These are phyloP conservation scores for Aspergillus flavus DNA, from an alignment of 2,329 filamentous ascomycete species.

Conservation along the genomic window DNA sequence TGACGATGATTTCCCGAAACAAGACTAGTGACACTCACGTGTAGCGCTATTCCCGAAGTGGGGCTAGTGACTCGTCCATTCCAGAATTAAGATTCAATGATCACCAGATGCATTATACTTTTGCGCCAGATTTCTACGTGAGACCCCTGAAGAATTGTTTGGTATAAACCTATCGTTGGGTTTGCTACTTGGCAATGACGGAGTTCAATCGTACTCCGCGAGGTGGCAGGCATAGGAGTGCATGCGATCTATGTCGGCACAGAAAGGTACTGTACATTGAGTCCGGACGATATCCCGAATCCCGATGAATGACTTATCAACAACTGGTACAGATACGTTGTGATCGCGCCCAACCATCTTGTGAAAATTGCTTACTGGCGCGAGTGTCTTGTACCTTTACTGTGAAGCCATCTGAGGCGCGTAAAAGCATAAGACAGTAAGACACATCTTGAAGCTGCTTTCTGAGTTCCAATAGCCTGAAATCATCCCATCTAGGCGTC, in stretches of 20 bases:
- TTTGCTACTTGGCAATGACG: neutral
- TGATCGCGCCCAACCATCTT: conserved; percentile 28
- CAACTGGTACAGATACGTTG: conserved; percentile 27
- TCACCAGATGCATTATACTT: neutral
- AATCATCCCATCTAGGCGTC: conserved; percentile 13
- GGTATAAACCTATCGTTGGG: neutral
- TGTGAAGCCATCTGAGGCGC: conserved; percentile 10
- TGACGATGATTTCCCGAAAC: neutral
- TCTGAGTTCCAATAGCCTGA: neutral
- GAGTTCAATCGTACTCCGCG: neutral
- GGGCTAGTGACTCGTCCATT: neutral
- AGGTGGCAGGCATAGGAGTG: conserved; percentile 16
- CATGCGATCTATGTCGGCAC: conserved; percentile 28
- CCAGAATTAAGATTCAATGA: neutral
- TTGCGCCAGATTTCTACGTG: neutral
- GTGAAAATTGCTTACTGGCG: conserved; percentile 29
- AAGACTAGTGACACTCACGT: neutral
- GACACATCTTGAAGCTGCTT: neutral
- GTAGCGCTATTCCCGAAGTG: neutral
- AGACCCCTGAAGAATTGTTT: neutral
- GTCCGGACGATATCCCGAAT: neutral
- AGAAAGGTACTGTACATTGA: conserved; percentile 20
- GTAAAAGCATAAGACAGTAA: conserved; percentile 27
- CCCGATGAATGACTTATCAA: neutral
- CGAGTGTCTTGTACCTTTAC: conserved; percentile 26